Percentiles rank a stretch among this genome's conserved stretches.
Evolutionary conservation across 331 rosid genomes (phyloP).

Genomic region (Cydonia oblonga): DNA sequence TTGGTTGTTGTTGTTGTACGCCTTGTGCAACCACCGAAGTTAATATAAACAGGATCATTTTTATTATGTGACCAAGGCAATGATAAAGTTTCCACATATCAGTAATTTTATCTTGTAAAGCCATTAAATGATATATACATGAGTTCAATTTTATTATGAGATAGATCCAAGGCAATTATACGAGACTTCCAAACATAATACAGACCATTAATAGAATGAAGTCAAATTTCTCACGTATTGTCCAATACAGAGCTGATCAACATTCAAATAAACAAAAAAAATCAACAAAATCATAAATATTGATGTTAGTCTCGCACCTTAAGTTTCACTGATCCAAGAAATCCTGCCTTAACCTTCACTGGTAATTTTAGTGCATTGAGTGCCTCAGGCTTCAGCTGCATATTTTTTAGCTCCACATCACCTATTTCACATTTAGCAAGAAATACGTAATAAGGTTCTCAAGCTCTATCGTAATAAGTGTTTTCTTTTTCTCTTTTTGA

Average conservation of each 20-base stretch:
- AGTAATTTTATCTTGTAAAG: not conserved
- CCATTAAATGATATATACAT: not conserved
- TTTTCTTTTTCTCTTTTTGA: too few species aligned
- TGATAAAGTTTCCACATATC: not conserved
- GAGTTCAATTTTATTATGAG: not conserved
- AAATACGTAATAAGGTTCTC: not conserved
- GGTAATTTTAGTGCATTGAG: constrained; percentile 90
- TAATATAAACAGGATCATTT: too few species aligned
- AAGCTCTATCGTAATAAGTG: not conserved
- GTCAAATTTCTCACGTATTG: not conserved
- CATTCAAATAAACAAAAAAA: constrained; percentile 10
- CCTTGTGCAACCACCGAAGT: too few species aligned
- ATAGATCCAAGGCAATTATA: not conserved
- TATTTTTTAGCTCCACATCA: constrained; percentile 93
- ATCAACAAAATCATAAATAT: constrained; percentile 4
- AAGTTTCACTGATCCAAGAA: constrained; percentile 96
- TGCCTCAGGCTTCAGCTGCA: constrained; percentile 99
- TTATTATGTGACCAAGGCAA: too few species aligned
- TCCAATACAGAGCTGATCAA: constrained; percentile 6
- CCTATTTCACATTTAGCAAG: constrained; percentile 40
- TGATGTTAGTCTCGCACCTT: constrained; percentile 41
- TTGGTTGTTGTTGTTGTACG: too few species aligned
- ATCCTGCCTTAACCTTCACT: constrained; percentile 96
- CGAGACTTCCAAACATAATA: not conserved
- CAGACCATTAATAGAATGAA: not conserved